phyloP scores from a whole-genome alignment of 1,139 yeast genomes.

The Saccharomyces hybrid region DNA sequence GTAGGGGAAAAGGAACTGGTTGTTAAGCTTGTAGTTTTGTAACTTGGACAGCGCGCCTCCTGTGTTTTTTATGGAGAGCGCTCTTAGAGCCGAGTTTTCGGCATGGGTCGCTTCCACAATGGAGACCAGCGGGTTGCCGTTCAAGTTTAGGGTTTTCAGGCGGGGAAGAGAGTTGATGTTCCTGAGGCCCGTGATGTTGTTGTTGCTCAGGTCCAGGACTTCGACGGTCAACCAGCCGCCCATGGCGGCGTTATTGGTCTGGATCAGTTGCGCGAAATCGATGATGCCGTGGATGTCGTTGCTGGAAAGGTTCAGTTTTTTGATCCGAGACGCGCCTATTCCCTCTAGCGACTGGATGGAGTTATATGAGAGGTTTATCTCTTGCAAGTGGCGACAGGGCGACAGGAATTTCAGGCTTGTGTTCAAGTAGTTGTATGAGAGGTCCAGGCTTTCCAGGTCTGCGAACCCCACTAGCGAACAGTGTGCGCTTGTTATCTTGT shows the following conservation, averaged over 20 bases:
- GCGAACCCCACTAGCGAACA: slow-evolving; percentile 12
- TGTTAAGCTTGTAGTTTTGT: neutral
- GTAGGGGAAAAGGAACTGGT: neutral
- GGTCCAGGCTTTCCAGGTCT: slow-evolving; percentile 20
- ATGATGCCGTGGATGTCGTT: slow-evolving; percentile 22
- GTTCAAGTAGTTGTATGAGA: slow-evolving; percentile 17
- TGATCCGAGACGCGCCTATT: slow-evolving; percentile 10
- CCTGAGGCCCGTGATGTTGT: slow-evolving; percentile 16
- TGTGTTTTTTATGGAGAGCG: neutral
- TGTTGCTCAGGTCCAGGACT: slow-evolving; percentile 20
- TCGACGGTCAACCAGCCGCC: slow-evolving; percentile 20
- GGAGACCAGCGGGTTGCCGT: slow-evolving; percentile 20
- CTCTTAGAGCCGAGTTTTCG: neutral
- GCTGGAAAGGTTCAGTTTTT: slow-evolving; percentile 15
- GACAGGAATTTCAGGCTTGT: slow-evolving; percentile 15
- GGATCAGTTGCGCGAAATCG: slow-evolving; percentile 11
- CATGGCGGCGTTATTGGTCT: slow-evolving; percentile 3
- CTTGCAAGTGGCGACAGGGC: slow-evolving; percentile 14
- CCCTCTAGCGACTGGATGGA: slow-evolving; percentile 18
- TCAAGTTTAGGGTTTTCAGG: slow-evolving; percentile 16
- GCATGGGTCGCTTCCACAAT: neutral
- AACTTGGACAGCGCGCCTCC: neutral
- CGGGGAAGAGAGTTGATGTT: slow-evolving; percentile 14
- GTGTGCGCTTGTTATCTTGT: slow-evolving; percentile 15
- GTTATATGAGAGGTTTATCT: slow-evolving; percentile 22